phyloP scores from a whole-genome alignment of 2,329 filamentous ascomycete genomes.

The Fusarium sterilihyphosum region DNA sequence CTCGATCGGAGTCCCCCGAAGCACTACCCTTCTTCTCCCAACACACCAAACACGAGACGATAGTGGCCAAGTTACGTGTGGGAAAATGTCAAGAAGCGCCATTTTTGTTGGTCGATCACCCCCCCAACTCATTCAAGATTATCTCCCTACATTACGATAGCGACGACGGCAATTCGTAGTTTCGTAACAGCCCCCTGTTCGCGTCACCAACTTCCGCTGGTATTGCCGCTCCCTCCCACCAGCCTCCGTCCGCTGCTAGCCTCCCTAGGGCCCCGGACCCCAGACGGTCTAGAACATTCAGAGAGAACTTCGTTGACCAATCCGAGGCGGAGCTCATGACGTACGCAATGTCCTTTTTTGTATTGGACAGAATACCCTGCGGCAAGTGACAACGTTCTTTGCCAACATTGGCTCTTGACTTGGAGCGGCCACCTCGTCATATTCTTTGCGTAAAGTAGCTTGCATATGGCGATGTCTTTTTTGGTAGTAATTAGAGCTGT shows the following conservation, averaged over 20 bases:
- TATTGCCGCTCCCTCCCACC: conserved; percentile 30
- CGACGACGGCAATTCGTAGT: conserved; percentile 10
- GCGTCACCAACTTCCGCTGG: conserved; percentile 28
- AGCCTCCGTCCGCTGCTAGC: conserved; percentile 8
- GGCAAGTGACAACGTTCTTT: not conserved
- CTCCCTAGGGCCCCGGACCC: conserved; percentile 19
- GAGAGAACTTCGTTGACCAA: conserved; percentile 33
- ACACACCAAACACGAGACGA: conserved; percentile 9
- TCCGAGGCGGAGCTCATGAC: conserved; percentile 21
- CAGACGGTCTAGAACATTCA: conserved; percentile 33
- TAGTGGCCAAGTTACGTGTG: conserved; percentile 14
- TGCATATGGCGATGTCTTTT: not conserved
- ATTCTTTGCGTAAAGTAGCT: not conserved
- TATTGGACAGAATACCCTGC: not conserved
- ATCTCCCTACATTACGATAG: conserved; percentile 24
- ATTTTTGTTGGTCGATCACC: conserved; percentile 28
- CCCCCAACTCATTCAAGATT: conserved; percentile 7
- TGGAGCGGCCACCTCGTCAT: not conserved
- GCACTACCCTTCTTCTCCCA: not conserved
- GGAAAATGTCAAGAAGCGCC: conserved; percentile 6
- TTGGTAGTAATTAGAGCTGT: not conserved
- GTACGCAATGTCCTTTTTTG: conserved; percentile 2
- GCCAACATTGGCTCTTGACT: not conserved
- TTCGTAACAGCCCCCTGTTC: conserved; percentile 10
- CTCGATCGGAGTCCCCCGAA: conserved; percentile 4